Percentiles rank a stretch among this genome's conserved stretches.
These are phyloP conservation scores for Xerocomellus chrysenteron DNA, from an alignment of 768 basidiomycete species.

Conservation along the genomic window DNA sequence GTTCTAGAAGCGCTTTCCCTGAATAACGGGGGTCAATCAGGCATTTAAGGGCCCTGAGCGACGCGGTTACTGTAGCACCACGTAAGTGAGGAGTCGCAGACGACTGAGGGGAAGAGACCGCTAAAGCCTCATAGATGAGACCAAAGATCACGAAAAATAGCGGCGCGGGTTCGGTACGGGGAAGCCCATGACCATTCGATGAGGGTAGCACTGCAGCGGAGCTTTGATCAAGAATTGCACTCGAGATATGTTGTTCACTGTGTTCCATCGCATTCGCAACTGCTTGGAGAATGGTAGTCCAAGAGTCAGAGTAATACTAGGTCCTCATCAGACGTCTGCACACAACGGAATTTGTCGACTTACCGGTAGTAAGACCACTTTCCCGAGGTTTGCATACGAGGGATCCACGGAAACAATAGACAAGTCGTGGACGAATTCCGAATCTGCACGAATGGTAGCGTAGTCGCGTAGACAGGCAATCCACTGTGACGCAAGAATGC, in stretches of 20 bases:
- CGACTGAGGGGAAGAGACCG: constrained; percentile 60
- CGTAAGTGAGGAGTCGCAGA: constrained; percentile 42
- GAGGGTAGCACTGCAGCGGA: constrained; percentile 18
- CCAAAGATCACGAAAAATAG: constrained; percentile 92
- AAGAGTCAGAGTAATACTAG: constrained; percentile 86
- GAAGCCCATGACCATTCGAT: constrained; percentile 18
- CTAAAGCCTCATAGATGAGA: constrained; percentile 87
- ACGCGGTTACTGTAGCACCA: constrained; percentile 52
- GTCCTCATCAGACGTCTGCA: background rate
- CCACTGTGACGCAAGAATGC: constrained; percentile 80
- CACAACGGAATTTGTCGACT: constrained; percentile 28
- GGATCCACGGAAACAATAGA: constrained; percentile 75
- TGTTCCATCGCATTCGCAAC: constrained; percentile 76
- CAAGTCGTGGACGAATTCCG: constrained; percentile 77
- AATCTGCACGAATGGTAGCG: constrained; percentile 85
- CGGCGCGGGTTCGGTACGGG: constrained; percentile 60
- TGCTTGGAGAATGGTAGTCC: constrained; percentile 82
- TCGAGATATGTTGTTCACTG: constrained; percentile 63
- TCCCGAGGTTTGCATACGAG: constrained; percentile 83
- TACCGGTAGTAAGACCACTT: constrained; percentile 89
- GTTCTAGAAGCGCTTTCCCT: constrained; percentile 78
- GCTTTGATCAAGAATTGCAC: constrained; percentile 75
- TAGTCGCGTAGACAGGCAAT: constrained; percentile 88
- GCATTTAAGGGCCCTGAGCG: constrained; percentile 73
- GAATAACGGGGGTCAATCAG: constrained; percentile 80